Evolutionary conservation across 176 grass and related monocot genomes (phyloP).

Genomic region (Stipa capillata): DNA sequence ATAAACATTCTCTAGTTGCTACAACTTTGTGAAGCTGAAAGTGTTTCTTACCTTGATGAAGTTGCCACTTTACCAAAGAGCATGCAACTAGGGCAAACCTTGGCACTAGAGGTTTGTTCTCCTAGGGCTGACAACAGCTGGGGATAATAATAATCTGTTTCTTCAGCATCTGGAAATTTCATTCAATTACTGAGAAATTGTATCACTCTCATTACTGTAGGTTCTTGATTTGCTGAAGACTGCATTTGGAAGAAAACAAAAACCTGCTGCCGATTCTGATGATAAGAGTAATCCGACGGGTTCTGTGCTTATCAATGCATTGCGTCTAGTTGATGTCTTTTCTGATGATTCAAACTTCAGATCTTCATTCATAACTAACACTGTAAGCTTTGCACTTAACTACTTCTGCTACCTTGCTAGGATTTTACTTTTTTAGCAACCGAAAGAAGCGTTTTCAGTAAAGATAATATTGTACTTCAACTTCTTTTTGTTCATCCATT

Average conservation of each 20-base stretch:
- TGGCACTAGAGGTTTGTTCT: conserved; percentile 77
- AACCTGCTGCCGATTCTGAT: conserved; percentile 25
- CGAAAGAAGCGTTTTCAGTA: not conserved
- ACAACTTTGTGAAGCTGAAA: conserved; percentile 98
- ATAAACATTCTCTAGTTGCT: conserved; percentile 47
- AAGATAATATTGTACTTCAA: conserved; percentile 7
- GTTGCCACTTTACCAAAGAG: conserved; percentile 66
- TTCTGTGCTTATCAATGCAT: conserved; percentile 71
- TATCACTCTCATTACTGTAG: conserved; percentile 27
- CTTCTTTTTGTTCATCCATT: conserved; percentile 22
- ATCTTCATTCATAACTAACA: conserved; percentile 79
- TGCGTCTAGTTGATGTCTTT: conserved; percentile 89
- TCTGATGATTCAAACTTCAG: conserved; percentile 97
- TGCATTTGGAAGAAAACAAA: conserved; percentile 63
- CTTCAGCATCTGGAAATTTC: not conserved
- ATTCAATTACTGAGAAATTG: conserved; percentile 26
- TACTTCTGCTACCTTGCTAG: not conserved
- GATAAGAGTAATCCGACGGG: conserved; percentile 73
- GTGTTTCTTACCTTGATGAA: conserved; percentile 96
- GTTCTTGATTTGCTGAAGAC: conserved; percentile 90
- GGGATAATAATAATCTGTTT: conserved; percentile 16
- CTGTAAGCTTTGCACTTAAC: conserved; percentile 41
- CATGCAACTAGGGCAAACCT: conserved; percentile 73
- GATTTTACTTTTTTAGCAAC: conserved; percentile 13
- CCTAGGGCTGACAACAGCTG: not conserved